Evolutionary conservation across 441 rosid species (phyloP).

Genomic region (Adansonia gregorii): DNA sequence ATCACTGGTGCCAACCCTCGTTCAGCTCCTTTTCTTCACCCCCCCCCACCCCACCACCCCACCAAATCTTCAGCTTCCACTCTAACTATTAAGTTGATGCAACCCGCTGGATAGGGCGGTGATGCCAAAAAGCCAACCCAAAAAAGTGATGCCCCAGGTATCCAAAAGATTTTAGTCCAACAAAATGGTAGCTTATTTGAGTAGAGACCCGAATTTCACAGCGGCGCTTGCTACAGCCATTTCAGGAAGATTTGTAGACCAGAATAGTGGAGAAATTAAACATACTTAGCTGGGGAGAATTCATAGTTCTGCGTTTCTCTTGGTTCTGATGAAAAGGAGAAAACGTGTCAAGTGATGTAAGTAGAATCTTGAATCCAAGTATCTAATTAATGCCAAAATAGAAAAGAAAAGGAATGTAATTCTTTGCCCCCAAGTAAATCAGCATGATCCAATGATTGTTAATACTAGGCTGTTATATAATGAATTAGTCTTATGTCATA

Average conservation of each 20-base stretch:
- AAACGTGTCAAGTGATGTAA: neutral
- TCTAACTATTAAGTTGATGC: conserved; percentile 52
- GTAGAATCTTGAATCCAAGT: neutral
- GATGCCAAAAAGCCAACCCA: conserved; percentile 24
- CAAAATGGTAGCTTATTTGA: conserved; percentile 78
- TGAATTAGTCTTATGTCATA: too few relatives aligned
- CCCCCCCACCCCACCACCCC: neutral
- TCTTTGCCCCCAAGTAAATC: neutral
- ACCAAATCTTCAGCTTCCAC: conserved; percentile 32
- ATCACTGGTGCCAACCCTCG: conserved; percentile 18
- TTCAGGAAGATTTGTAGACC: conserved; percentile 64
- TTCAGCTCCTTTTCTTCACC: conserved; percentile 22
- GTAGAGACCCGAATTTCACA: conserved; percentile 77
- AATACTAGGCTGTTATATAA: too few relatives aligned
- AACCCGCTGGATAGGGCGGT: conserved; percentile 27
- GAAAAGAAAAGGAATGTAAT: neutral
- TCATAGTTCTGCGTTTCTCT: conserved; percentile 5
- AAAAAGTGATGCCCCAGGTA: conserved; percentile 40
- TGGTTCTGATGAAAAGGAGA: neutral
- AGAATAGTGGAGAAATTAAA: conserved; percentile 35
- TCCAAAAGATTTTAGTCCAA: conserved; percentile 58
- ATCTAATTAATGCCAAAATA: neutral
- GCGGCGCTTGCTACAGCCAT: conserved; percentile 88
- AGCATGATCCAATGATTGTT: too few relatives aligned
- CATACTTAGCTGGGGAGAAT: neutral